Conservation (phyloP, 805 yeast genomes). For the Starmerella stigmatis region DNA sequence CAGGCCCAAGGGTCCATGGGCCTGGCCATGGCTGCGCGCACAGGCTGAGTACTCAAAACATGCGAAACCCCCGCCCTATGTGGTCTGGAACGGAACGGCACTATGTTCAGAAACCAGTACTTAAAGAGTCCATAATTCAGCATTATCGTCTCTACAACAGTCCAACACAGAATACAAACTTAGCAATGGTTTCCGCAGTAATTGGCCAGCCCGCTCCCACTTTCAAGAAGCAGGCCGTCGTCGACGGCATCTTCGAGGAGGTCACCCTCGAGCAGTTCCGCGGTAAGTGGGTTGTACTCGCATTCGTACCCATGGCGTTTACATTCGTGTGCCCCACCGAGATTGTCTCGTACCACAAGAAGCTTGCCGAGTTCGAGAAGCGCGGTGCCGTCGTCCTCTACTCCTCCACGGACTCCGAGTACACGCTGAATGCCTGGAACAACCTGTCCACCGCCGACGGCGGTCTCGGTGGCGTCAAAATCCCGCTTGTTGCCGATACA, state of each 20-base stretch:
- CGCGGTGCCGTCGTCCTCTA: conserved; percentile 82
- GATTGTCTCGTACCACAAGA: conserved; percentile 96
- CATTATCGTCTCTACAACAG: too few relatives aligned
- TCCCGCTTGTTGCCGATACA: conserved; percentile 93
- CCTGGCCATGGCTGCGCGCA: too few relatives aligned
- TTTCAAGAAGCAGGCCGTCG: conserved; percentile 94
- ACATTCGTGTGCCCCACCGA: conserved; percentile 99
- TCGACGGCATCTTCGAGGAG: conserved; percentile 94
- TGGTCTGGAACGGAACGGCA: conserved; percentile 4
- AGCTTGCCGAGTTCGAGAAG: conserved; percentile 77
- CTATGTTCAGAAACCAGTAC: too few relatives aligned
- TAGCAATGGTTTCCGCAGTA: conserved; percentile 52
- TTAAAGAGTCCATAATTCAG: too few relatives aligned
- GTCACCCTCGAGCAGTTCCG: conserved; percentile 86
- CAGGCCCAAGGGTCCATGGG: too few relatives aligned
- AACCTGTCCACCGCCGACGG: conserved; percentile 93
- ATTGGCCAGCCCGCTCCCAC: conserved; percentile 95
- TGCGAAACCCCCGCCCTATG: too few relatives aligned
- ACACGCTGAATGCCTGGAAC: conserved; percentile 96
- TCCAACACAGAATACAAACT: too few relatives aligned
- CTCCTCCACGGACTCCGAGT: conserved; percentile 98
- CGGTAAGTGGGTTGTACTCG: conserved; percentile 96
- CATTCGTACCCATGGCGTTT: conserved; percentile 97
- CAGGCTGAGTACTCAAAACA: too few relatives aligned
- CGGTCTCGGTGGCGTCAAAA: conserved; percentile 91